Conservation (phyloP, 768 basidiomycete genomes). For the Lyophyllum shimeji region DNA sequence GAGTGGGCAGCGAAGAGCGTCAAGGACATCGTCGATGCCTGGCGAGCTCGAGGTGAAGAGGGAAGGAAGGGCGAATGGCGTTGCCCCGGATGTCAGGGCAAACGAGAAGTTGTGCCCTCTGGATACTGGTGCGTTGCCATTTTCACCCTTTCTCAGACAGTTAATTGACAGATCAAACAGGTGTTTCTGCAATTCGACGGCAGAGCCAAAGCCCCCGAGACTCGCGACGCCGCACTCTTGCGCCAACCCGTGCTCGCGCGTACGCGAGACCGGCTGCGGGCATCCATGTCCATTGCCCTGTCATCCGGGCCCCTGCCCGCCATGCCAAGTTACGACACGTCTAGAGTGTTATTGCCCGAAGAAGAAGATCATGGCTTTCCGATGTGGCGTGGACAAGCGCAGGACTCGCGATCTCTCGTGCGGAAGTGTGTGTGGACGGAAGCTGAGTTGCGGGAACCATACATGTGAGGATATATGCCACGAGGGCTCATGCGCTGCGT, state of each 20-base stretch:
- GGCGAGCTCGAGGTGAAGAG: slow-evolving; percentile 64
- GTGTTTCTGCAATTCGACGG: slow-evolving; percentile 81
- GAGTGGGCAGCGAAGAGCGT: slow-evolving; percentile 87
- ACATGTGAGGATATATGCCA: slow-evolving; percentile 72
- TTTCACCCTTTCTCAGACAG: not conserved
- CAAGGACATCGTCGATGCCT: slow-evolving; percentile 71
- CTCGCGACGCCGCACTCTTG: slow-evolving; percentile 79
- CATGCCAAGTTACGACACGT: slow-evolving; percentile 79
- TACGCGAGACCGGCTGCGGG: slow-evolving; percentile 57
- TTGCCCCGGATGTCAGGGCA: slow-evolving; percentile 91
- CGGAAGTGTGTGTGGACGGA: slow-evolving; percentile 40
- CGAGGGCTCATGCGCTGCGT: slow-evolving; percentile 68
- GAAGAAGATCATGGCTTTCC: slow-evolving; percentile 53
- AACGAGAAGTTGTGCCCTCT: slow-evolving; percentile 63
- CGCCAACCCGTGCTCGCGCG: slow-evolving; percentile 63
- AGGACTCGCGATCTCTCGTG: slow-evolving; percentile 38
- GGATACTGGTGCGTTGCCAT: slow-evolving; percentile 56
- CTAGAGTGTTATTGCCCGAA: slow-evolving; percentile 80
- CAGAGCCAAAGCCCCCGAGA: slow-evolving; percentile 71
- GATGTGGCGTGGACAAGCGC: slow-evolving; percentile 49
- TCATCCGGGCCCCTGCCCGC: slow-evolving; percentile 96
- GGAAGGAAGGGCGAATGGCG: slow-evolving; percentile 78
- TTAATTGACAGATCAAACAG: slow-evolving; percentile 33
- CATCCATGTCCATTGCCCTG: slow-evolving; percentile 86
- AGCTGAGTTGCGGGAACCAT: slow-evolving; percentile 74